phyloP scores from a whole-genome alignment of 2,329 filamentous ascomycete species.

The Drechslera avenae region DNA sequence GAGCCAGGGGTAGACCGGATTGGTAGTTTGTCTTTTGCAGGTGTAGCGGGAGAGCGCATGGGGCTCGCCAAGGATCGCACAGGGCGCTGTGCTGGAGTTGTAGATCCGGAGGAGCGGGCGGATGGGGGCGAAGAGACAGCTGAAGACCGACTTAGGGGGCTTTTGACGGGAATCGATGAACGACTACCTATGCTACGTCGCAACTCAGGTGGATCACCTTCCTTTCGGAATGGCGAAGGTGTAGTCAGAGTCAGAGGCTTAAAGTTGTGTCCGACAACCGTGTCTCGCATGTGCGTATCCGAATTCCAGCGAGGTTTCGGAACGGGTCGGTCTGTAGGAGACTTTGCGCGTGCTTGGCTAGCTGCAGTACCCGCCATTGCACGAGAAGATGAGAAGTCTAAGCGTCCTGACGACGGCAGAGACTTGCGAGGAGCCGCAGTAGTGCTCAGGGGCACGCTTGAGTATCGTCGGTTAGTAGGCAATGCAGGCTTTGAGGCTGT shows the following conservation, averaged over 20 bases:
- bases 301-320: conserved; percentile 49
- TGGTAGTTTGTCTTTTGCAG: conserved; percentile 30
- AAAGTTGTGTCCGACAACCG: conserved; percentile 47
- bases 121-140: conserved; percentile 31
- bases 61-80: conserved; percentile 38
- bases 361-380: conserved; percentile 33
- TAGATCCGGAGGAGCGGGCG: conserved; percentile 31
- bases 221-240: conserved; percentile 41
- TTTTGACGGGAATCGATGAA: conserved; percentile 45
- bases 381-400: conserved; percentile 33
- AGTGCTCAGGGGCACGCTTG: conserved; percentile 51
- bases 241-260: conserved; percentile 44
- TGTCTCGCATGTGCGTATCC: conserved; percentile 47
- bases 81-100: conserved; percentile 35
- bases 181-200: conserved; percentile 34
- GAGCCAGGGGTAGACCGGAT: conserved; percentile 29
- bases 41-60: conserved; percentile 40
- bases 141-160: conserved; percentile 38
- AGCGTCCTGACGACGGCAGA: conserved; percentile 14
- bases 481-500: conserved; percentile 50
- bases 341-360: conserved; percentile 28
- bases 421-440: conserved; percentile 31
- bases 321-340: conserved; percentile 34
- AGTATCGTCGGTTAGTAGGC: conserved; percentile 53
- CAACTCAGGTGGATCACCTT: conserved; percentile 19